phyloP scores from a whole-genome alignment of 192 early-diverging fungal species.

The Gryganskiella cystojenkinii region DNA sequence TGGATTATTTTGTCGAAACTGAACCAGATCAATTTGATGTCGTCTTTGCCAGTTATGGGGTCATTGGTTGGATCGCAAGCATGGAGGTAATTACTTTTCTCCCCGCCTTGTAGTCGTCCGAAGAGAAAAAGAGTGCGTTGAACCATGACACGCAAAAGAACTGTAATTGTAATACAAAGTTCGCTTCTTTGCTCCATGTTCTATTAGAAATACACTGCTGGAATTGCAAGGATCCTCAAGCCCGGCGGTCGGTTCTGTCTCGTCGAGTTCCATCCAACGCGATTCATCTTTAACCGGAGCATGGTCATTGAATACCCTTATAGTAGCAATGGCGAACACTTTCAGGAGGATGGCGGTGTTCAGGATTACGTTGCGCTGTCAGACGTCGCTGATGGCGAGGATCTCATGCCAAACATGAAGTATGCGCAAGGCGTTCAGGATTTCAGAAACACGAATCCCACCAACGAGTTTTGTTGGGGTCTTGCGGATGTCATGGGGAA shows the following conservation, averaged over 20 bases:
- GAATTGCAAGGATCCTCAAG: conserved; percentile 29
- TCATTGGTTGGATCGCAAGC: conserved; percentile 22
- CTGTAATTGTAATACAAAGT: not conserved
- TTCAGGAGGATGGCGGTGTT: conserved; percentile 22
- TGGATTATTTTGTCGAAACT: conserved; percentile 31
- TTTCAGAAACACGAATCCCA: conserved; percentile 23
- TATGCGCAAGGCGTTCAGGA: conserved; percentile 26
- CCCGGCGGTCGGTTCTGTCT: conserved; percentile 30
- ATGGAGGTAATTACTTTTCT: conserved; percentile 48
- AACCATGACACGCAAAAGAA: no score
- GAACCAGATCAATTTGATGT: conserved; percentile 41
- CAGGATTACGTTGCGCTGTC: conserved; percentile 34
- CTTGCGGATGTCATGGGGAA: conserved; percentile 30
- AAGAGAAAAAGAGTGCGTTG: no score
- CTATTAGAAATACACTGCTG: conserved; percentile 24
- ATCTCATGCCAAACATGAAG: conserved; percentile 33
- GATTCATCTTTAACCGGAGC: conserved; percentile 25
- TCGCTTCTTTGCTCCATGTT: not conserved
- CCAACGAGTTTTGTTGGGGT: conserved; percentile 36
- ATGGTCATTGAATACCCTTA: conserved; percentile 29
- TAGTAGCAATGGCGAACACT: not conserved
- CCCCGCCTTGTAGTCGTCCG: no score
- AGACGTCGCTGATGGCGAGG: not conserved
- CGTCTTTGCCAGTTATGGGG: conserved; percentile 46
- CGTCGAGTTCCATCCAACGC: conserved; percentile 36